These are phyloP conservation scores for Cerioporus squamosus DNA, from an alignment of 1,284 basidiomycete genomes.

Conservation along the genomic window DNA sequence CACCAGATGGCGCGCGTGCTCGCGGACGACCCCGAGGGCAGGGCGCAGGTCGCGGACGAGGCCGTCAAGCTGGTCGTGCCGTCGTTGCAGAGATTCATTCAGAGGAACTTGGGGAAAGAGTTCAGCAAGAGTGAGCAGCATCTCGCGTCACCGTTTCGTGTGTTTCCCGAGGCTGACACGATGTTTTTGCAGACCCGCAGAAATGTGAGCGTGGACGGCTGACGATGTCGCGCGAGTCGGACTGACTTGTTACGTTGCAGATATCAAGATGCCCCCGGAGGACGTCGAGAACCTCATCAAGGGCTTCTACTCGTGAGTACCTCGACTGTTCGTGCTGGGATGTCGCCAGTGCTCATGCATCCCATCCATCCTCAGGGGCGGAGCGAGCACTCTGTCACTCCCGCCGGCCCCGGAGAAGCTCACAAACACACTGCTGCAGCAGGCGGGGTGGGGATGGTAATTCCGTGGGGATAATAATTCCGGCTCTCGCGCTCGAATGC, in stretches of 20 bases:
- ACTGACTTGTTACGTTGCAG: constrained; percentile 39
- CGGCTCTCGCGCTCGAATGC: background rate
- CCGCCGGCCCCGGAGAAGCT: constrained; percentile 28
- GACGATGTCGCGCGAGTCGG: background rate
- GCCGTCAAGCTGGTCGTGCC: constrained; percentile 77
- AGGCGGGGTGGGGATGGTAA: constrained; percentile 38
- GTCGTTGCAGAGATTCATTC: constrained; percentile 69
- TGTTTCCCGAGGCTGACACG: constrained; percentile 1
- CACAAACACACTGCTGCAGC: constrained; percentile 32
- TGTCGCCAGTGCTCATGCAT: background rate
- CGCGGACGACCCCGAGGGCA: constrained; percentile 66
- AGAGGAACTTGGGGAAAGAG: constrained; percentile 76
- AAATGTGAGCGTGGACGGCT: constrained; percentile 61
- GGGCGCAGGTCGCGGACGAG: constrained; percentile 66
- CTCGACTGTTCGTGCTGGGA: background rate
- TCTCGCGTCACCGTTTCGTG: constrained; percentile 14
- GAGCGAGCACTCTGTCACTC: constrained; percentile 8
- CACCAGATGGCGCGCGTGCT: constrained; percentile 71
- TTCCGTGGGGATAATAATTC: too few relatives aligned
- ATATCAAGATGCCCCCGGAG: constrained; percentile 78
- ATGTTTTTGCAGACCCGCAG: constrained; percentile 62
- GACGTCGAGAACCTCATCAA: constrained; percentile 75
- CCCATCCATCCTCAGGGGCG: background rate
- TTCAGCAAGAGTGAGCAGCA: constrained; percentile 85
- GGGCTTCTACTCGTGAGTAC: constrained; percentile 50